Percentiles rank a stretch among this genome's conserved stretches.
phyloP scores from a whole-genome alignment of 192 early-diverging fungal species.

The Coemansia sp. region DNA sequence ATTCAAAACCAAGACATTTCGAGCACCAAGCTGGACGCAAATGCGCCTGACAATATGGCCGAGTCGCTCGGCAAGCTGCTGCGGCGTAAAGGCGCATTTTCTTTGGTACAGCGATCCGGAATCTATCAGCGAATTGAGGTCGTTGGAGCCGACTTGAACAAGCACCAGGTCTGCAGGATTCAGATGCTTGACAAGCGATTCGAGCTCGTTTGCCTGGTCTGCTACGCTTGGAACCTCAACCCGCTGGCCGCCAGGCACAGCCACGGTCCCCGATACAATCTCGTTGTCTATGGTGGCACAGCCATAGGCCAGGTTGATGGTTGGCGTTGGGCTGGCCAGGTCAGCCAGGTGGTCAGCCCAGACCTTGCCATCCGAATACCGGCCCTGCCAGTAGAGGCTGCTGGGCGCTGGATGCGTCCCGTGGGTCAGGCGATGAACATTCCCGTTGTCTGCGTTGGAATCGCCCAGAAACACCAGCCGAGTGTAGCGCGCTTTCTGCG shows the following conservation, averaged over 20 bases:
- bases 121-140: slow-evolving; percentile 39
- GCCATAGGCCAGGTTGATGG: slow-evolving; percentile 36
- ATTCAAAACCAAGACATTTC: slow-evolving; percentile 38
- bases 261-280: slow-evolving; percentile 34
- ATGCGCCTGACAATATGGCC: slow-evolving; percentile 10
- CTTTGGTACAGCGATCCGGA: slow-evolving; percentile 10
- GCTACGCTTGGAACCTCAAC: slow-evolving; percentile 25
- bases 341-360: slow-evolving; percentile 39
- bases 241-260: slow-evolving; percentile 25
- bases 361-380: slow-evolving; percentile 37
- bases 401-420: slow-evolving; percentile 20
- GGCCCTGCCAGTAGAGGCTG: slow-evolving; percentile 32
- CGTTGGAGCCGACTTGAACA: slow-evolving; percentile 45
- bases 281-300: slow-evolving; percentile 46
- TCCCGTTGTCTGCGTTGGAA: slow-evolving; percentile 47
- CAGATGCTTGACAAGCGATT: slow-evolving; percentile 4
- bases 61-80: slow-evolving; percentile 22
- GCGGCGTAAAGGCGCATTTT: slow-evolving; percentile 20
- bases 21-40: slow-evolving; percentile 12
- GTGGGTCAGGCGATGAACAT: slow-evolving; percentile 34
- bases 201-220: slow-evolving; percentile 22
- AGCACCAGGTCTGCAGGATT: slow-evolving; percentile 32
- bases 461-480: slow-evolving; percentile 45
- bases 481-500: slow-evolving; percentile 7
- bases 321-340: background rate